A percentile compares a stretch with the other conserved stretches of the same genome.
phyloP scores from a whole-genome alignment of 768 basidiomycete genomes.

The Kwoniella botswanensis region DNA sequence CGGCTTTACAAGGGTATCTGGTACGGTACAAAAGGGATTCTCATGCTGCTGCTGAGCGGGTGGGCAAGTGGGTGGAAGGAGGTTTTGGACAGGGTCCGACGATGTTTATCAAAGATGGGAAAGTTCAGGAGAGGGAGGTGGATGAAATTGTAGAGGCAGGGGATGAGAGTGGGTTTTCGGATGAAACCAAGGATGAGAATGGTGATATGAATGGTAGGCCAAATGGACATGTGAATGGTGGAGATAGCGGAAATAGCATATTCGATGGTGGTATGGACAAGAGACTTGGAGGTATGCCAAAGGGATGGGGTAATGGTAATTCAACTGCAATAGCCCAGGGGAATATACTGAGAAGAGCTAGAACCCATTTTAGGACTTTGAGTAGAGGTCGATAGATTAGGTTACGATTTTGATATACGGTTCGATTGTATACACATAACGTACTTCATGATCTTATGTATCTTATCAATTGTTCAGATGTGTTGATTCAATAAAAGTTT shows the following conservation, averaged over 20 bases:
- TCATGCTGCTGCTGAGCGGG: conserved; percentile 72
- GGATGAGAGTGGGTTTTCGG: neutral
- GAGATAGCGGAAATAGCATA: neutral
- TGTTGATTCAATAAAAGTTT: neutral
- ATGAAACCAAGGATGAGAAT: neutral
- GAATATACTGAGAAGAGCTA: conserved; percentile 1
- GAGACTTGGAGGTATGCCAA: neutral
- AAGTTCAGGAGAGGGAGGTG: neutral
- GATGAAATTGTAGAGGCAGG: neutral
- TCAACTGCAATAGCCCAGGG: neutral
- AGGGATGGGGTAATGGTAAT: neutral
- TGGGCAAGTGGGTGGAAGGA: conserved; percentile 72
- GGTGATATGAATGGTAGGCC: neutral
- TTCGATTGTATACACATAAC: too few relatives aligned
- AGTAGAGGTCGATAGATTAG: neutral
- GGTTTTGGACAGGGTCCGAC: conserved; percentile 38
- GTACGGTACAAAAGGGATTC: conserved; percentile 72
- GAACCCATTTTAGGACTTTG: conserved; percentile 8
- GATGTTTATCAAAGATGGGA: neutral
- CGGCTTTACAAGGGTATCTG: conserved; percentile 82
- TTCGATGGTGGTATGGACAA: neutral
- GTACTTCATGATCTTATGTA: too few relatives aligned
- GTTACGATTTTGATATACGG: neutral
- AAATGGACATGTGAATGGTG: neutral
- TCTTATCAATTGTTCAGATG: too few relatives aligned